Evolutionary conservation across 495 filamentous ascomycete genomes (phyloP), one percentile per base, ranked within the genome.

Genomic region (Podospora fimiseda): DNA sequence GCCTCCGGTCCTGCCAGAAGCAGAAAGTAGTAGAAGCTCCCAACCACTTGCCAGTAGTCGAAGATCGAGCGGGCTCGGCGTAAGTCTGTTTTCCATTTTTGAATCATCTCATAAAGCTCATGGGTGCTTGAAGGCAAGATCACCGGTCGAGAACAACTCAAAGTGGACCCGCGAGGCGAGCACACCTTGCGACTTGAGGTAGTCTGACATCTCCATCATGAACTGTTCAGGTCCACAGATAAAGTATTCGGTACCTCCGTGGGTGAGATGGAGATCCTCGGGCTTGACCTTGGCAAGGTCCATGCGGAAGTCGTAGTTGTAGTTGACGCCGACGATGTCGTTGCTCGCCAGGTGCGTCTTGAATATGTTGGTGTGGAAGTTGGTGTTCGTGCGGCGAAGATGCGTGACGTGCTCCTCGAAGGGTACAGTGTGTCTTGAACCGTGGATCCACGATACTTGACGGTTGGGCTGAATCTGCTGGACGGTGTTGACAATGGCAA

Each of bases 121-220:
- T 20, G 9, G 14, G 46, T 42, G 46, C 48, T 61, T 63, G 42
- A 60, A 53, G 11, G 57, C 60, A 53, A 67, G 44, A 24, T 73
- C 75, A 0, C 84, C 84, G 9, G 84, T 86, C 1, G 83, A 83
- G 56, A 87, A 89, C 15, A 84, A 60, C 67, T 89, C 85, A 62
- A 85, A 78, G 60, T 85, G 75, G 30, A 87, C 72, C 47, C 78
- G 73, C 8, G 76, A 75, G 9, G 61, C 58, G 8, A 45, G 55
- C 2, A 88, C 82, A 0, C 84, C 82, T 41, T 63, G 65, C 0
- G 56, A 60, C 51, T 70, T 60, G 43, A 89, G 72, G 50, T 71
- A 72, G 14, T 63, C 60, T 48, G 77, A 65, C 43, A 77, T 71
- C 30, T 77, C 76, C 2, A 70, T 60, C 86, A 89, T 90, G 70